phyloP scores from a whole-genome alignment of 805 yeast species.

The Candida cerambycidarum region DNA sequence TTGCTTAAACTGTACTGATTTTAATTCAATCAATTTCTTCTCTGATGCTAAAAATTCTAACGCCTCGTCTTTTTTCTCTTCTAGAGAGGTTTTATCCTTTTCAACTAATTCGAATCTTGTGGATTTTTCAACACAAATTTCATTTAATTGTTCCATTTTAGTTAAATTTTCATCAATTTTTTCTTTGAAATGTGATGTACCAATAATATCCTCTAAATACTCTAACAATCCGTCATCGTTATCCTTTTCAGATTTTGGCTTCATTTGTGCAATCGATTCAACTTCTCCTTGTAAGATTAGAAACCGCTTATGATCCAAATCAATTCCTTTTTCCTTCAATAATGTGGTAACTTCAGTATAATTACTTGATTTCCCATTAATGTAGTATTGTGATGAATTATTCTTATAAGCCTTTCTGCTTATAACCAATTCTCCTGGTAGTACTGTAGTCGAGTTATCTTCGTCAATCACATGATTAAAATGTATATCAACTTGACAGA shows the following conservation, averaged over 20 bases:
- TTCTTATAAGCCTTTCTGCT: constrained; percentile 77
- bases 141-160: constrained; percentile 73
- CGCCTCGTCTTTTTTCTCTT: constrained; percentile 73
- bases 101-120: constrained; percentile 77
- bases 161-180: constrained; percentile 64
- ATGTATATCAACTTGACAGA: constrained; percentile 89
- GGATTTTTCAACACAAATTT: constrained; percentile 77
- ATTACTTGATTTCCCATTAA: constrained; percentile 66
- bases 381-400: constrained; percentile 74
- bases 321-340: constrained; percentile 81
- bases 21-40: constrained; percentile 53
- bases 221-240: constrained; percentile 93
- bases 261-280: constrained; percentile 98
- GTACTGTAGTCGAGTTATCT: constrained; percentile 22
- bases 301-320: constrained; percentile 91
- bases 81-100: constrained; percentile 61
- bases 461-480: constrained; percentile 75
- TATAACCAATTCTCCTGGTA: constrained; percentile 63
- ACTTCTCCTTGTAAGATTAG: constrained; percentile 97
- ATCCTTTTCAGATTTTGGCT: constrained; percentile 90
- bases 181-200: constrained; percentile 81
- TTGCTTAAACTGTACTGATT: constrained; percentile 57
- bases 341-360: constrained; percentile 78
- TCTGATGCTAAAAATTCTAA: constrained; percentile 63
- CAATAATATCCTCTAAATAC: constrained; percentile 94